phyloP scores from a whole-genome alignment of 352 stramenopile species.

The Phytophthora chlamydospora region DNA sequence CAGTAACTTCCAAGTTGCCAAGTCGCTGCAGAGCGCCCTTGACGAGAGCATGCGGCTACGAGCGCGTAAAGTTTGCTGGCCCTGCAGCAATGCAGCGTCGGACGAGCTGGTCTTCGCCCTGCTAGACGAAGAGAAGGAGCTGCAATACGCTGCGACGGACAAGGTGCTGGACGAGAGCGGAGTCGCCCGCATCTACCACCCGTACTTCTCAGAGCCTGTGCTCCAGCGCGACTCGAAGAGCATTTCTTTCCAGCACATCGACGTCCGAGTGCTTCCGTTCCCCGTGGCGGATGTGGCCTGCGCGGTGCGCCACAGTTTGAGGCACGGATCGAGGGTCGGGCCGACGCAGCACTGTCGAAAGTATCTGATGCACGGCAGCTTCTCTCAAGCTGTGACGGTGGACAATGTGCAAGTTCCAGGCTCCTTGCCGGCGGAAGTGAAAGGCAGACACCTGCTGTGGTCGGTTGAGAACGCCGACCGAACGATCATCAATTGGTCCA shows the following conservation, averaged over 20 bases:
- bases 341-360: constrained; percentile 26
- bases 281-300: constrained; percentile 16
- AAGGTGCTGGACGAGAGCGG: constrained; percentile 30
- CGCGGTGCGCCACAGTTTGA: constrained; percentile 24
- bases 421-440: constrained; percentile 13
- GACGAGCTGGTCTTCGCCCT: constrained; percentile 39
- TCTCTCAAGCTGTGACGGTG: constrained; percentile 26
- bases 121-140: constrained; percentile 35
- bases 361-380: constrained; percentile 23
- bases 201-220: constrained; percentile 22
- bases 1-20: constrained; percentile 26
- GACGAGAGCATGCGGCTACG: constrained; percentile 27
- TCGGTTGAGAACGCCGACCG: constrained; percentile 17
- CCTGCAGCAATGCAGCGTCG: constrained; percentile 17
- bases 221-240: constrained; percentile 12
- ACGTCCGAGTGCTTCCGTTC: constrained; percentile 32
- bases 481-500: constrained; percentile 34
- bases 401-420: constrained; percentile 31
- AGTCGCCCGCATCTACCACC: constrained; percentile 25
- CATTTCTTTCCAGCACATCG: constrained; percentile 28
- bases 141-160: constrained; percentile 31
- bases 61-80: constrained; percentile 33
- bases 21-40: constrained; percentile 20
- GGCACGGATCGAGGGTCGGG: constrained; percentile 19
- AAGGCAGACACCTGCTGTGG: constrained; percentile 26